Evolutionary conservation across 345 rosid species (phyloP).

Genomic region (Stellera chamaejasme): DNA sequence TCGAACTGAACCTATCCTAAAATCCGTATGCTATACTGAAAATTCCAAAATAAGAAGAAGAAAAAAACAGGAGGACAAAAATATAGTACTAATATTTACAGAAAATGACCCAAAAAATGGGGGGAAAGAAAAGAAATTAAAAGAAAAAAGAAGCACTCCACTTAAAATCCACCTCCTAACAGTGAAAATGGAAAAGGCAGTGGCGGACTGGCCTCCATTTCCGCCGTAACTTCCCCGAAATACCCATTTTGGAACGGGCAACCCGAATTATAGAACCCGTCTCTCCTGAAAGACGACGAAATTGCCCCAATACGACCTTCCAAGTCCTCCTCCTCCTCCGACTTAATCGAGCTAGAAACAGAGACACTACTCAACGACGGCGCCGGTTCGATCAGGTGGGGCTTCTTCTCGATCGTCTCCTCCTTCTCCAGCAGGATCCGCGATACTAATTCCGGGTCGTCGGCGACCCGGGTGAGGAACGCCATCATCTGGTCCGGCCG

Average conservation of each 20-base stretch:
- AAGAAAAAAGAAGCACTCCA: not conserved
- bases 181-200: conserved; percentile 64
- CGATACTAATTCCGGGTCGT: conserved; percentile 67
- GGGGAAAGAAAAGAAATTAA: too few species aligned
- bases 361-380: conserved; percentile 27
- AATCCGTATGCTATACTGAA: too few species aligned
- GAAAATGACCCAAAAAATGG: too few species aligned
- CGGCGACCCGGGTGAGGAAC: conserved; percentile 52
- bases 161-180: conserved; percentile 49
- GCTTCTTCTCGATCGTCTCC: conserved; percentile 34
- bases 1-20: too few species aligned
- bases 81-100: too few species aligned
- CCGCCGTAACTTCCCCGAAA: conserved; percentile 24
- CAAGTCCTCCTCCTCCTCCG: conserved; percentile 22
- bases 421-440: conserved; percentile 53
- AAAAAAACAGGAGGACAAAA: too few species aligned
- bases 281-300: conserved; percentile 32
- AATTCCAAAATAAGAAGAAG: too few species aligned
- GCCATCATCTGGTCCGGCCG: conserved; percentile 88
- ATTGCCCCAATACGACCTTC: conserved; percentile 23
- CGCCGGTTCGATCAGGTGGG: conserved; percentile 29
- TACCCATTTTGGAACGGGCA: conserved; percentile 19
- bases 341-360: conserved; percentile 33
- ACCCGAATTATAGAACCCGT: conserved; percentile 11
- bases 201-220: conserved; percentile 22